phyloP scores from a whole-genome alignment of 2,329 filamentous ascomycete species.

The Trichoderma semiorbis region DNA sequence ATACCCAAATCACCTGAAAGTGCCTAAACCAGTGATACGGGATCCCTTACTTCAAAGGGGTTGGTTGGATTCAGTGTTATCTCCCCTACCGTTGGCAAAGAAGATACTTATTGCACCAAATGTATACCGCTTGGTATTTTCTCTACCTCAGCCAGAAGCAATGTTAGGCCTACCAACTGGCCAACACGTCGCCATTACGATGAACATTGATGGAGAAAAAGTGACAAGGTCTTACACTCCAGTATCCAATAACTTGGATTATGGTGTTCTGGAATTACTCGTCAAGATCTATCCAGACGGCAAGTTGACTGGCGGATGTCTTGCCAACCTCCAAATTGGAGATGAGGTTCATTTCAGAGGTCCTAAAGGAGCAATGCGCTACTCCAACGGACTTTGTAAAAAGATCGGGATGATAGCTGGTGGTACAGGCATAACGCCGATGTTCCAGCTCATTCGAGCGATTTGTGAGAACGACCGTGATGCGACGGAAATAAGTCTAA shows the following conservation, averaged over 20 bases:
- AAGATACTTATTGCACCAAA: conserved; percentile 41
- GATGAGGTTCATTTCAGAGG: conserved; percentile 51
- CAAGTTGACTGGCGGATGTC: conserved; percentile 41
- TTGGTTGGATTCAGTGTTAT: background rate
- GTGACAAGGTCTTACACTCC: conserved; percentile 81
- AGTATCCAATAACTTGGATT: conserved; percentile 48
- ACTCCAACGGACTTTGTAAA: background rate
- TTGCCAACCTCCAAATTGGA: conserved; percentile 44
- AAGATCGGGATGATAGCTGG: conserved; percentile 58
- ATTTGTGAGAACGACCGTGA: conserved; percentile 59
- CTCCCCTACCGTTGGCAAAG: conserved; percentile 39
- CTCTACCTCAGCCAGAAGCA: conserved; percentile 41
- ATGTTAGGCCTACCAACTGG: conserved; percentile 54
- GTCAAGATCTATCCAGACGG: conserved; percentile 50
- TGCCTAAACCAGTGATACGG: background rate
- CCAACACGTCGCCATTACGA: conserved; percentile 53
- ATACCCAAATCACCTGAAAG: background rate
- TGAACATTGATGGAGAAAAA: conserved; percentile 42
- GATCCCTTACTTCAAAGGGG: background rate
- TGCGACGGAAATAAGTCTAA: conserved; percentile 51
- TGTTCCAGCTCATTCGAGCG: conserved; percentile 56
- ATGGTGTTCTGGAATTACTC: conserved; percentile 48
- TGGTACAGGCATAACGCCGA: conserved; percentile 34
- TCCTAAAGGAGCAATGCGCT: conserved; percentile 43
- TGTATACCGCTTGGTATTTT: conserved; percentile 46